Percentiles rank a stretch among this genome's conserved stretches.
These are phyloP conservation scores for Cyberlindnera mrakii DNA, from an alignment of 805 yeast species.

Conservation along the genomic window DNA sequence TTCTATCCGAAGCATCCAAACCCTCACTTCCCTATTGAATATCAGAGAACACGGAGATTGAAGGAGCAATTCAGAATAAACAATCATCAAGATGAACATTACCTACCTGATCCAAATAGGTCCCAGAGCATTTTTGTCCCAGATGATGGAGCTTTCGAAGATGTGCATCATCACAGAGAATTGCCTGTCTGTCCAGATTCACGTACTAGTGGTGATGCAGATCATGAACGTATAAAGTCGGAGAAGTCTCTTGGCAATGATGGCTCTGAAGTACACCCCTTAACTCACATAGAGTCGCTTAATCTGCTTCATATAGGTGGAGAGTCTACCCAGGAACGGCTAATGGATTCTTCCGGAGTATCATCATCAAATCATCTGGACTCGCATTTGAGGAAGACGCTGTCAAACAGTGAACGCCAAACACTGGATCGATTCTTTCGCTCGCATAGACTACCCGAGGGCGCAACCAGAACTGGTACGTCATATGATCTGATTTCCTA, in stretches of 20 bases:
- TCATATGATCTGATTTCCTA: constrained; percentile 5
- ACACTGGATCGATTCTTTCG: constrained; percentile 4
- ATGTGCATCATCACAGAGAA: background rate
- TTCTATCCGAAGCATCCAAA: constrained; percentile 26
- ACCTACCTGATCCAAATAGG: constrained; percentile 3
- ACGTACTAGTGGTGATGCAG: too few relatives aligned
- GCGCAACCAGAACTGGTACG: constrained; percentile 13
- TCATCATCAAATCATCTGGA: too few relatives aligned
- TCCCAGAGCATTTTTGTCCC: constrained; percentile 8
- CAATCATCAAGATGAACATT: constrained; percentile 3
- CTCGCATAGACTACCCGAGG: constrained; percentile 8
- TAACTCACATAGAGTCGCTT: too few relatives aligned
- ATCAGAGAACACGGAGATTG: constrained; percentile 19
- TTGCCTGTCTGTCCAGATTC: background rate
- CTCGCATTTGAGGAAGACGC: too few relatives aligned
- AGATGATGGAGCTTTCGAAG: constrained; percentile 1
- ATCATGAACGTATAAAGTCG: too few relatives aligned
- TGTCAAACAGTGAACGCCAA: background rate
- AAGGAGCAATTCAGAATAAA: constrained; percentile 16
- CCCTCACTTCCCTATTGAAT: constrained; percentile 21
- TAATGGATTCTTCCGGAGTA: too few relatives aligned
- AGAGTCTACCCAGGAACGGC: too few relatives aligned
- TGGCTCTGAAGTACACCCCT: too few relatives aligned
- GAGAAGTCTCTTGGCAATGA: too few relatives aligned
- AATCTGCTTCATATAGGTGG: too few relatives aligned